phyloP scores from a whole-genome alignment of 176 grass and related monocot species.

The Oryza nivara region DNA sequence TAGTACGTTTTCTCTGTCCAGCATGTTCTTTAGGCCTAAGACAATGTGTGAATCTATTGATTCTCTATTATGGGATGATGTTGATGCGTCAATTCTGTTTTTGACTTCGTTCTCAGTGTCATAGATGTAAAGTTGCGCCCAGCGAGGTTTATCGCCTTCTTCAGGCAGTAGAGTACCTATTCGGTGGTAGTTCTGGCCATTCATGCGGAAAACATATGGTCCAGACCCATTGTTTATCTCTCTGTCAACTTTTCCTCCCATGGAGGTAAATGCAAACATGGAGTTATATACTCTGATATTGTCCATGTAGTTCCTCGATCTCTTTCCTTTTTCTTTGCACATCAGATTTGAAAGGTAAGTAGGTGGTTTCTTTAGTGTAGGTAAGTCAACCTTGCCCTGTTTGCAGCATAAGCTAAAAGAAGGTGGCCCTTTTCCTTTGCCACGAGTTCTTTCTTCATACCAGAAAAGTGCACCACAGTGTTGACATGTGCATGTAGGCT shows the following conservation, averaged over 20 bases:
- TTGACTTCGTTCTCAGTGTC: no score
- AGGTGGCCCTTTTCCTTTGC: not conserved
- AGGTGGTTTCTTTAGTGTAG: slow-evolving; percentile 25
- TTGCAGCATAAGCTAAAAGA: slow-evolving; percentile 22
- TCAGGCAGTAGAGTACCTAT: no score
- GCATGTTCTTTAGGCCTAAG: no score
- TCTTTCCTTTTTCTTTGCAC: not conserved
- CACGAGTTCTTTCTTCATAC: slow-evolving; percentile 15
- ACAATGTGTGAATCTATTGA: no score
- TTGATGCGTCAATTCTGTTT: no score
- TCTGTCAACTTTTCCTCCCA: no score
- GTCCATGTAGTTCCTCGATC: not conserved
- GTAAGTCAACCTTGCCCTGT: slow-evolving; percentile 19
- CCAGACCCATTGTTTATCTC: not conserved
- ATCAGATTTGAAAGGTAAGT: slow-evolving; percentile 31
- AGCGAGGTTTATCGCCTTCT: no score
- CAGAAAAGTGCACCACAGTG: slow-evolving; percentile 18
- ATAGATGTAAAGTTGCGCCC: no score
- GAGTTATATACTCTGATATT: slow-evolving; percentile 48
- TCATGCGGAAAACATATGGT: no score
- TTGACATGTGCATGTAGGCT: slow-evolving; percentile 26
- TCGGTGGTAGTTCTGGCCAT: no score
- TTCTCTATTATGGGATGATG: no score
- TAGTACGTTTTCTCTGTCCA: no score
- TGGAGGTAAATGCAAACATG: slow-evolving; percentile 30